Percentiles rank a stretch among this genome's conserved stretches.
Conservation (phyloP, 371 early-diverging fungal species). For the Mucor piriformis region DNA sequence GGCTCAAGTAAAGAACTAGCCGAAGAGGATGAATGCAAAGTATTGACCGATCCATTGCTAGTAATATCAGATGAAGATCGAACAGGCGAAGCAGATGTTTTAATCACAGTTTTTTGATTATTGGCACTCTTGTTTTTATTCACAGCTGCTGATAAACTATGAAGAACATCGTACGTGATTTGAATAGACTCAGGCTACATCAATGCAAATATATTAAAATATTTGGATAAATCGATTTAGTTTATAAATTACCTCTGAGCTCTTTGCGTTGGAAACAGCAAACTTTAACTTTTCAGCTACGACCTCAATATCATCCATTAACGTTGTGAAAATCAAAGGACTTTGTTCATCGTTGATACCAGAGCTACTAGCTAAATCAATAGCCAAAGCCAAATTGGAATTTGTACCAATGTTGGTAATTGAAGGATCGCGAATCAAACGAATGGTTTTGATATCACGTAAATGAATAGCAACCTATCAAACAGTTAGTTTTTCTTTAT, state of each 20-base stretch:
- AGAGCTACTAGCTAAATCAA: conserved; percentile 26
- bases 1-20: not conserved
- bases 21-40: conserved; percentile 3
- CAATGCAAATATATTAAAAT: not conserved
- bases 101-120: conserved; percentile 38
- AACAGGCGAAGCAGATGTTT: conserved; percentile 18
- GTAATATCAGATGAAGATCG: conserved; percentile 17
- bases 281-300: conserved; percentile 42
- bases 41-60: conserved; percentile 6
- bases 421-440: conserved; percentile 43
- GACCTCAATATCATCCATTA: conserved; percentile 48
- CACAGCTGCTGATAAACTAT: conserved; percentile 40
- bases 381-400: conserved; percentile 39
- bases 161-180: conserved; percentile 44
- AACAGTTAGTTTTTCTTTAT: not conserved
- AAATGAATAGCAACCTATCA: conserved; percentile 36
- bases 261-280: conserved; percentile 47
- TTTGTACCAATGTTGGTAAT: conserved; percentile 34
- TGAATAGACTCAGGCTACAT: conserved; percentile 42
- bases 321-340: conserved; percentile 39
- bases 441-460: conserved; percentile 37
- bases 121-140: conserved; percentile 29
- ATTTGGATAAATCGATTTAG: not conserved
- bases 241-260: conserved; percentile 22
- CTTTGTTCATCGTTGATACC: conserved; percentile 16